Evolutionary conservation across 23 red algal species (phyloP), one percentile per base, ranked within the genome.

Genomic region (Cyanidiococcus yangmingshanensis): DNA sequence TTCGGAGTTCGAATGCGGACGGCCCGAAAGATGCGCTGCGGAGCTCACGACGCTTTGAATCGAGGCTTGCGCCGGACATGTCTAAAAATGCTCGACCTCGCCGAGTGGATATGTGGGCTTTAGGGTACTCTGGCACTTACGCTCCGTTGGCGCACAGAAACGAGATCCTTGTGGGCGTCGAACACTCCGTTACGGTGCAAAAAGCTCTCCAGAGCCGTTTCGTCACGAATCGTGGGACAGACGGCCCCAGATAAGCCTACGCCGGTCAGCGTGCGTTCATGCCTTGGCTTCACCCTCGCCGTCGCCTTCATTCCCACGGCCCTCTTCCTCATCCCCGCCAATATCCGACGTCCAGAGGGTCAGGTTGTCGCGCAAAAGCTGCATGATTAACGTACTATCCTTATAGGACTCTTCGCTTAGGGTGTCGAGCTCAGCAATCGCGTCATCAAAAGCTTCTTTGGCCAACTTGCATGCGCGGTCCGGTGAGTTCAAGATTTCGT

Each of bases 381-480:
- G 94, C 94, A 98, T 98, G 76, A 98, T 98, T 1, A 98, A 71
- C 29, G 94, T 98, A 15, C 87, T 90, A 68, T 98, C 94, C 85
- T 98, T 98, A 45, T 98, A 98, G 26, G 85, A 89, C 30, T 91
- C 89, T 67, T 98, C 94, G 37, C 80, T 87, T 37, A 98, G 87
- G 37, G 84, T 80, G 83, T 98, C 94, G 39, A 98, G 82, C 76
- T 98, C 94, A 16, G 94, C 84, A 57, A 98, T 98, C 30, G 94
- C 87, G 58, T 98, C 94, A 76, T 98, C 94, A 80, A 98, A 98
- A 36, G 94, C 94, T 58, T 98, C 84, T 80, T 98, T 98, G 33
- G 94, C 94, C 50, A 98, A 79, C 58, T 82, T 84, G 83, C 94
- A 98, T 1, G 94, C 94, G 16, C 79, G 77, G 29, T 91, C 94